Evolutionary conservation across 148 eudicot genomes (phyloP).

Genomic region (Vaccinium macrocarpon): DNA sequence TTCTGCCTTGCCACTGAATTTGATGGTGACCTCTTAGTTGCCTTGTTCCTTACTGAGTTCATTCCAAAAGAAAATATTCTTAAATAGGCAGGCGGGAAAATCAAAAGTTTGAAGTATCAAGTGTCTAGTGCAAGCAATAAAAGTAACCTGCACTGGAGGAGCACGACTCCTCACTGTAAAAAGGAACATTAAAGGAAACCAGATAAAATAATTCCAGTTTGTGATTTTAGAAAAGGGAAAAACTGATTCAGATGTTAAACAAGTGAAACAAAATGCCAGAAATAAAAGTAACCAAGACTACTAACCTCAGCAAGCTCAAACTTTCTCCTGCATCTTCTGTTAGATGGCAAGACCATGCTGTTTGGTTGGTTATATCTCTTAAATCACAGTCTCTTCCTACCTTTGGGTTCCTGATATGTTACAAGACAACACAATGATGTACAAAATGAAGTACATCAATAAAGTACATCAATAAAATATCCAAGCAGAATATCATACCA

Average conservation of each 20-base stretch:
- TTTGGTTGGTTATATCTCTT: slow-evolving; percentile 14
- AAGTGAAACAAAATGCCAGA: neutral
- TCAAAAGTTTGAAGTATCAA: neutral
- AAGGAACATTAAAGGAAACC: neutral
- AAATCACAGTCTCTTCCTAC: slow-evolving; percentile 16
- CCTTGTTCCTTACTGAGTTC: slow-evolving; percentile 18
- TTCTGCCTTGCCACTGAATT: slow-evolving; percentile 19
- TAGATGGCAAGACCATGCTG: slow-evolving; percentile 22
- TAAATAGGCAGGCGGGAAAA: neutral
- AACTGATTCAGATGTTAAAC: neutral
- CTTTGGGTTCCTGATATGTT: slow-evolving; percentile 26
- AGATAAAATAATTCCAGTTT: slow-evolving; percentile 2
- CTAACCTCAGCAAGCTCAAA: slow-evolving; percentile 37
- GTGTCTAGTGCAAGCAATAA: neutral
- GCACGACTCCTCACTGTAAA: slow-evolving; percentile 47
- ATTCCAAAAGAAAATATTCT: neutral
- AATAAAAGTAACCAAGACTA: neutral
- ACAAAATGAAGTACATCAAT: neutral
- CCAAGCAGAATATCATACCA: slow-evolving; percentile 22
- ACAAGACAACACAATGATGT: neutral
- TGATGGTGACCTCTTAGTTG: slow-evolving; percentile 10
- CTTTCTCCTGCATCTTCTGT: slow-evolving; percentile 32
- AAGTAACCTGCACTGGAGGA: slow-evolving; percentile 38
- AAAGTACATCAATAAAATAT: neutral
- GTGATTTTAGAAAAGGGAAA: neutral